Base-by-base conservation (phyloP, 2,329 filamentous ascomycete genomes). In the Alternaria sp. region DNA sequence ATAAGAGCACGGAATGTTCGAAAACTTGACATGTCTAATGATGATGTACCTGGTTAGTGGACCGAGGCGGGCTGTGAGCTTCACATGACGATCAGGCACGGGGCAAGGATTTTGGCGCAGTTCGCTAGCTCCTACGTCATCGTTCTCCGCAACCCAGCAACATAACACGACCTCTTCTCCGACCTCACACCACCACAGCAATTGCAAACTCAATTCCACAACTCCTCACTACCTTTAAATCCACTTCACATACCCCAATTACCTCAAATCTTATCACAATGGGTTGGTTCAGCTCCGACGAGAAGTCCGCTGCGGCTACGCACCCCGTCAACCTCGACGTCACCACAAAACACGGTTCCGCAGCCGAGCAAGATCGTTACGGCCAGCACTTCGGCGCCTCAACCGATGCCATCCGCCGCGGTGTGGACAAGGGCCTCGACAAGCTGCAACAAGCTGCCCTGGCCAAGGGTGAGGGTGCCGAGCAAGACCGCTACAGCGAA, bases 351-450 rank as follows among this genome's bases (percentile, higher is more conserved):
- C 60, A 63, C 26, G 72, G 72, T 56, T 75, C 74, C 8, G 74
- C 67, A 16, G 72, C 74, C 12, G 74, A 77, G 62, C 73, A 76
- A 57, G 74, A 75, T 54, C 73, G 72, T 11, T 74, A 73, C 42
- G 71, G 62, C 41, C 52, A 63, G n/a, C 72, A 75, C 54, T 75
- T 75, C 42, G 63, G 63, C 16, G 58, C 67, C 20, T 66, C 68
- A 7, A 64, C 67, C 0, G 68, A 70, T 16, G 57, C 63, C 30
- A 67, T 70, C 32, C 61, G 63, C 20, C 62, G 67, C 16, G 67
- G 68, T 28, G 62, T 70, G 36, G 63, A 70, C 16, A 63, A 67
- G 49, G 69, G 68, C 14, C 54, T 69, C 20, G 60, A 65, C 24
- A 63, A 67, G 38, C 46, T 71, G 20, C 69, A 64, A 42, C 53